Percentiles rank a stretch among this genome's conserved stretches.
Evolutionary conservation across 2,329 filamentous ascomycete species (phyloP).

Genomic region (Clarireedia homoeocarpa): DNA sequence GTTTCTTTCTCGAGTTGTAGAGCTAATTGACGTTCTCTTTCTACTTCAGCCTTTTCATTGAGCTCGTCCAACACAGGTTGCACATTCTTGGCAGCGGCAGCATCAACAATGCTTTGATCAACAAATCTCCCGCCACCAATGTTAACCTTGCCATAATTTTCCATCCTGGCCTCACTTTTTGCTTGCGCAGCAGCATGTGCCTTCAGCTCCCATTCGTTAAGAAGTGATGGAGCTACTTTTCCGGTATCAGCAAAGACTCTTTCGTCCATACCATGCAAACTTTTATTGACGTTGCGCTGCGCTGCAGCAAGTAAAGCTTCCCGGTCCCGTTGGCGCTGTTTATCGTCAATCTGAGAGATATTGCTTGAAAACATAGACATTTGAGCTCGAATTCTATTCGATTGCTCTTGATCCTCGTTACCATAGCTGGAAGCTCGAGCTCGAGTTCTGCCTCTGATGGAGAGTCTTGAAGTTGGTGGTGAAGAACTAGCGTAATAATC

Average conservation of each 20-base stretch:
- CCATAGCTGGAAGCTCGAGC: constrained; percentile 62
- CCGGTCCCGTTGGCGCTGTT: constrained; percentile 69
- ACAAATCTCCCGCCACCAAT: constrained; percentile 78
- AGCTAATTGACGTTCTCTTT: constrained; percentile 59
- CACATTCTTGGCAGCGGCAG: constrained; percentile 67
- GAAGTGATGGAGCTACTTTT: constrained; percentile 57
- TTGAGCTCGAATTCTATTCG: constrained; percentile 65
- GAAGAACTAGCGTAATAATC: constrained; percentile 60
- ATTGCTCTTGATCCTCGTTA: constrained; percentile 50
- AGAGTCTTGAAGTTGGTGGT: constrained; percentile 42
- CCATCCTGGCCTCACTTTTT: constrained; percentile 52
- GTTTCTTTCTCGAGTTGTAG: constrained; percentile 56
- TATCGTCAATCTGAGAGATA: constrained; percentile 59
- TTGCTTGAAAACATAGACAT: constrained; percentile 71
- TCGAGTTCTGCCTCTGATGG: constrained; percentile 48
- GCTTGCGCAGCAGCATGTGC: constrained; percentile 62
- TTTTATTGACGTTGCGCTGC: constrained; percentile 76
- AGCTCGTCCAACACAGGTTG: constrained; percentile 84
- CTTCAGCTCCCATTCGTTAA: constrained; percentile 72
- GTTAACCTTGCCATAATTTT: constrained; percentile 52
- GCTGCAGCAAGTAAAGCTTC: constrained; percentile 69
- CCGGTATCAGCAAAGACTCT: constrained; percentile 71
- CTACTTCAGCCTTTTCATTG: constrained; percentile 65
- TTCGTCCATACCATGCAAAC: constrained; percentile 74
- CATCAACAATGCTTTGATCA: constrained; percentile 68